Conservation (phyloP, 371 early-diverging fungal genomes). For the Fennellomyces sp. region DNA sequence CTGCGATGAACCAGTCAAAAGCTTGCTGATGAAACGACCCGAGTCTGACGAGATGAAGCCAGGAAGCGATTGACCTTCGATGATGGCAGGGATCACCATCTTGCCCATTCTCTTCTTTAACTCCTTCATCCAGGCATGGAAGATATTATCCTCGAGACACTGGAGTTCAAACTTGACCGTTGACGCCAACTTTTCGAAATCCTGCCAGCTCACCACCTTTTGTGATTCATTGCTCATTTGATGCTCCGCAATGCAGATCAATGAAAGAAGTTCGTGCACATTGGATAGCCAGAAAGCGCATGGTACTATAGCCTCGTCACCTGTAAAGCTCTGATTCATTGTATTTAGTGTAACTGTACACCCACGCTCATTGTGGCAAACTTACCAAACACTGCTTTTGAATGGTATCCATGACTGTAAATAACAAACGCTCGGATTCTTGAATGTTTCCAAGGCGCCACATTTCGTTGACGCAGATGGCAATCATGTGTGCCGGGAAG, state of each 20-base stretch:
- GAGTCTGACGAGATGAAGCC: slow-evolving; percentile 87
- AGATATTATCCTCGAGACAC: slow-evolving; percentile 64
- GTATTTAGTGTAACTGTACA: neutral
- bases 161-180: slow-evolving; percentile 59
- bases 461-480: slow-evolving; percentile 81
- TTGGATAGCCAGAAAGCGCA: slow-evolving; percentile 93
- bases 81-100: slow-evolving; percentile 91
- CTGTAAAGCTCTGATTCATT: slow-evolving; percentile 26
- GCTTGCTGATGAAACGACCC: slow-evolving; percentile 78
- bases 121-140: slow-evolving; percentile 87
- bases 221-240: slow-evolving; percentile 34
- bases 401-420: slow-evolving; percentile 84
- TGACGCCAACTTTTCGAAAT: slow-evolving; percentile 52
- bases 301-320: slow-evolving; percentile 64
- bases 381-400: slow-evolving; percentile 75
- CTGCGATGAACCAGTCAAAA: slow-evolving; percentile 65
- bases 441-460: slow-evolving; percentile 76
- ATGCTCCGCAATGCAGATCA: slow-evolving; percentile 43
- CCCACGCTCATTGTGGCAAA: neutral
- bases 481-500: slow-evolving; percentile 93
- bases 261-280: slow-evolving; percentile 85
- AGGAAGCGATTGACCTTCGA: slow-evolving; percentile 87
- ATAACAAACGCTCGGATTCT: slow-evolving; percentile 81
- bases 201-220: slow-evolving; percentile 33
- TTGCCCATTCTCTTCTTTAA: slow-evolving; percentile 86